Base-by-base conservation (phyloP, 2,329 filamentous ascomycete genomes). In the Colletotrichum lini region DNA sequence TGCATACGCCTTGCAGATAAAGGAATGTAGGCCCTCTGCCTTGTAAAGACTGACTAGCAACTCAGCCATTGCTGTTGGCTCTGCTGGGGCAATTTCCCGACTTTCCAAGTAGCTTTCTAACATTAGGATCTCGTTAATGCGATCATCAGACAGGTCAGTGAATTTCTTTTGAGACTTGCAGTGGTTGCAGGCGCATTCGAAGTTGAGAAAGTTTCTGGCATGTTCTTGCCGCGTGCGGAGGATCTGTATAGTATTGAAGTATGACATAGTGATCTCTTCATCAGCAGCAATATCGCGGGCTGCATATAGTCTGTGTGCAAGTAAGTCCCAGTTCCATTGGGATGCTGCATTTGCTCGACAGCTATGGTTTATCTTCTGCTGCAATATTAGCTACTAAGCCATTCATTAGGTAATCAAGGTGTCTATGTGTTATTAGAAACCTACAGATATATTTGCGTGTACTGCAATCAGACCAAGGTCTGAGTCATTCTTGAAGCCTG, bases 241-340 rank as follows among this genome's bases (percentile, higher is more conserved):
- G 23, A 21, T 59, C 35, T 38, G 16, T 4, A 66, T 16, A 2
- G 63, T 16, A 30, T 66, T 10, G 12, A 66, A 16, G n/a, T 66
- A 66, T 2, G 54, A 44, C 21, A 66, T 66, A 23, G 63, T 66
- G 3, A 66, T 66, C 35, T 66, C 63, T 7, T 66, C 64, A 18
- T n/a, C 38, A 2, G 16, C 54, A 26, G 64, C 45, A 2, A 66
- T 66, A 12, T 59, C 45, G 12, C 54, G 64, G 54, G 23, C 64
- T 15, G 64, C 45, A 6, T 49, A 59, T 1, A 66, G 45, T 12
- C 7, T 52, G 18, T 66, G 64, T n/a, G 44, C n/a, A 4, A 66
- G 16, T 2, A 13, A 1, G 16, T 18, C 54, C 64, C 54, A 66
- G 8, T 59, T 21, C 64, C 64, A 66, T 1, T 59, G 64, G 1